A percentile compares a stretch with the other conserved stretches of the same genome.
Evolutionary conservation across 2,329 filamentous ascomycete genomes (phyloP).

Genomic region (Botrytis galanthina): DNA sequence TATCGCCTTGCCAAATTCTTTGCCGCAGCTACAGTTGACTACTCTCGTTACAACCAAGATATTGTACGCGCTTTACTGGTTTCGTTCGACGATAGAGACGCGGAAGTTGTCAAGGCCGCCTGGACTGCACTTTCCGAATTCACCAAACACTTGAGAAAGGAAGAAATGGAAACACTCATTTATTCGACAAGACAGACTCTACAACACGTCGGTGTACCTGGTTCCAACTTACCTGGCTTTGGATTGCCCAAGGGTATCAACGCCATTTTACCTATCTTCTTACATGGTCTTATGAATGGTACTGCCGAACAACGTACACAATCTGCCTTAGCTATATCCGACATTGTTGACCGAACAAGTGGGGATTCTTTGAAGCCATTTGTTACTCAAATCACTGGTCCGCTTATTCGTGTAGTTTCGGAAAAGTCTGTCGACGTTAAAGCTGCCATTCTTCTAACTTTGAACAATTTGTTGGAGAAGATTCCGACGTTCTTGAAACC

Average conservation of each 20-base stretch:
- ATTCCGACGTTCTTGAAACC: constrained; percentile 94
- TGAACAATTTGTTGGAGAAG: constrained; percentile 95
- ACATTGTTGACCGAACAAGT: constrained; percentile 90
- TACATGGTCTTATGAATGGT: constrained; percentile 97
- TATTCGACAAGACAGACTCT: constrained; percentile 82
- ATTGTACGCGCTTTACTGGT: constrained; percentile 87
- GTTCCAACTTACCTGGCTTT: constrained; percentile 83
- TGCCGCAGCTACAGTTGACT: constrained; percentile 74
- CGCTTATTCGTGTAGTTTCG: constrained; percentile 94
- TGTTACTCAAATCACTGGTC: constrained; percentile 95
- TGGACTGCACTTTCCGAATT: constrained; percentile 86
- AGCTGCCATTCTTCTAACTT: constrained; percentile 85
- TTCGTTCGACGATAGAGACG: constrained; percentile 85
- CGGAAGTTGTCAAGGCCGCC: constrained; percentile 80
- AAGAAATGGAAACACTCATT: constrained; percentile 95
- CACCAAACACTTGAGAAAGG: constrained; percentile 86
- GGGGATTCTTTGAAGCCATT: constrained; percentile 87
- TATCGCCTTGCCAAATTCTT: constrained; percentile 86
- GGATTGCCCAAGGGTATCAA: constrained; percentile 94
- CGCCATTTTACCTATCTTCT: constrained; percentile 91
- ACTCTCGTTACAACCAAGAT: constrained; percentile 93
- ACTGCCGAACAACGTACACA: constrained; percentile 88
- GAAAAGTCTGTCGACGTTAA: constrained; percentile 96
- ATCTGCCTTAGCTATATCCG: constrained; percentile 88
- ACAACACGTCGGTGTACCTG: constrained; percentile 83